A percentile compares a stretch with the other conserved stretches of the same genome.
Evolutionary conservation across 2,329 filamentous ascomycete genomes (phyloP).

Genomic region (Paecilomyces niveus): DNA sequence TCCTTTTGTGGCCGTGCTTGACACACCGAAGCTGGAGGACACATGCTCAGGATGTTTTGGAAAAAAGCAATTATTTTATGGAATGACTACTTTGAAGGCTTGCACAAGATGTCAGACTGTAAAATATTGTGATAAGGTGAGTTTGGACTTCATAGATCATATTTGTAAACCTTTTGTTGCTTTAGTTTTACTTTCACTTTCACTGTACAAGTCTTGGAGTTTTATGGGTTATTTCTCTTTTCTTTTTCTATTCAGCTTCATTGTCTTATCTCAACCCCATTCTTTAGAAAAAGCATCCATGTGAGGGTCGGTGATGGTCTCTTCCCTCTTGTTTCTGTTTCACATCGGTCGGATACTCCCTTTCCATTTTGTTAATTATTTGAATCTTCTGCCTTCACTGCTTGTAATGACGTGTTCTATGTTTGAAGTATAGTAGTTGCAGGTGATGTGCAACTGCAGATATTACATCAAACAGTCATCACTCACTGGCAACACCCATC

Average conservation of each 20-base stretch:
- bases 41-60: conserved; percentile 54
- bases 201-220: not conserved
- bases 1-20: conserved; percentile 49
- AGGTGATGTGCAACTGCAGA: no score
- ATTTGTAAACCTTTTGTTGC: not conserved
- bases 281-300: no score
- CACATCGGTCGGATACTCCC: no score
- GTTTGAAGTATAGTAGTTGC: no score
- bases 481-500: not conserved
- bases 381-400: no score
- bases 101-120: conserved; percentile 54
- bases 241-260: no score
- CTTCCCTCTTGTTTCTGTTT: no score
- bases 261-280: no score
- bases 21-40: conserved; percentile 44
- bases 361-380: no score
- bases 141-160: conserved; percentile 10
- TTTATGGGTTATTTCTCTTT: no score
- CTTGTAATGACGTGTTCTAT: no score
- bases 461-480: not conserved
- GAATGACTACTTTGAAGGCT: conserved; percentile 36
- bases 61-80: conserved; percentile 20
- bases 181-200: not conserved
- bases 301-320: no score
- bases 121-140: conserved; percentile 54